Evolutionary conservation across 139 green algal genomes (phyloP).

Genomic region (Auxenochlorella pyrenoidosa): DNA sequence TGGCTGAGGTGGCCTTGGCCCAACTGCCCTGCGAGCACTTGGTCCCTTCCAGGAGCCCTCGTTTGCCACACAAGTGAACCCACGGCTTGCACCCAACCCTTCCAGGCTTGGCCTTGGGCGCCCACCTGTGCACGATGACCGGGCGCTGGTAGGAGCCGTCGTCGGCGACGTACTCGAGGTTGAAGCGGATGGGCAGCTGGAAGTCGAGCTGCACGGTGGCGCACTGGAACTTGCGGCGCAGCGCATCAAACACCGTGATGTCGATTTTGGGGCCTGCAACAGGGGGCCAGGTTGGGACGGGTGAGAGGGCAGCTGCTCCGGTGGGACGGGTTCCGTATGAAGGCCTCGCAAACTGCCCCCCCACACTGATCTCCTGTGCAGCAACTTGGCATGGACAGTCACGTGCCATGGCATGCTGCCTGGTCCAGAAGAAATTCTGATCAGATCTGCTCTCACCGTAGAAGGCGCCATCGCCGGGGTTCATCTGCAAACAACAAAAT

Average conservation of each 20-base stretch:
- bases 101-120: no score
- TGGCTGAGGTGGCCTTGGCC: no score
- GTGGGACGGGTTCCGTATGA: background rate
- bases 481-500: slow-evolving; percentile 66
- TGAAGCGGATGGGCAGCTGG: slow-evolving; percentile 95
- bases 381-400: background rate
- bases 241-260: slow-evolving; percentile 91
- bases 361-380: background rate
- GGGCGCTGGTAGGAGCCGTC: slow-evolving; percentile 70
- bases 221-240: slow-evolving; percentile 98
- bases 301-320: no score
- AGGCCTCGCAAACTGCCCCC: background rate
- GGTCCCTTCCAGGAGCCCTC: no score
- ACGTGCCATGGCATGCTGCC: no score
- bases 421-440: background rate
- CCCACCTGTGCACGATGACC: slow-evolving; percentile 93
- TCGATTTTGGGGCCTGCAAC: slow-evolving; percentile 95
- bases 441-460: slow-evolving; percentile 66
- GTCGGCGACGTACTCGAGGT: slow-evolving; percentile 81
- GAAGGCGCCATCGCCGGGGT: slow-evolving; percentile 96
- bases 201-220: slow-evolving; percentile 99
- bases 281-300: no score
- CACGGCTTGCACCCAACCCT: no score
- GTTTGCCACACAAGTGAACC: no score
- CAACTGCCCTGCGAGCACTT: no score